Evolutionary conservation across 306 rosid species (phyloP), one percentile per base, ranked within the genome.

Genomic region (Cicer cuneatum): DNA sequence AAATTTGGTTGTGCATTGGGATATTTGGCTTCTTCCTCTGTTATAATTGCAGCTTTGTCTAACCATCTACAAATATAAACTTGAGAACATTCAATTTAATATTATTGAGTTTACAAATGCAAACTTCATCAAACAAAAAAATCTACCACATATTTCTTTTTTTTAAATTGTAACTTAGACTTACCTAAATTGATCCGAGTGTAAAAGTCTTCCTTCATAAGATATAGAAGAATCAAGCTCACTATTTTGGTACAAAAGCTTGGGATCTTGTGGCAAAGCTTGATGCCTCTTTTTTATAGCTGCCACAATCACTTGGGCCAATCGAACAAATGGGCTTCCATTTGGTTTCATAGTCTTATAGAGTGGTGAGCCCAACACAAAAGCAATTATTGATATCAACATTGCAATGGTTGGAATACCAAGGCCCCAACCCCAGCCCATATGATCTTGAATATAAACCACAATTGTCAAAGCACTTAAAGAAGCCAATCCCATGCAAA

Each of bases 391-490:
- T 0, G 97, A 89, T 12, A 93, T 12, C 7, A 87, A 62, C 97
- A 89, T 89, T 49, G 86, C 88, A 13, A 87, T 60, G 70, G 98
- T 83, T 7, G 98, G 98, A 18, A 89, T 76, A 3, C 93, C 98
- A 68, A 90, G 83, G 0, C 98, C 98, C 93, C 91, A 90, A 0
- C 91, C 95, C 97, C 95, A 93, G 0, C 97, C 88, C 64, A 85
- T 75, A n/a, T 87, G 54, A 51, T 93, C 98, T 83, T 93, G 97
- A 38, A 90, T 76, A 71, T 89, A 90, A 51, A 93, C 93, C 70
- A 93, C 93, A 58, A 89, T 57, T 5, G 91, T 90, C 33, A 90
- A 72, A 42, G 96, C 98, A 54, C 86, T 80, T 5, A 93, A 73
- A 6, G 97, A 71, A 6, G 98, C 96, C 65, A 87, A 18, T 1